Evolutionary conservation across 2,329 filamentous ascomycete species (phyloP), one percentile per base, ranked within the genome.

Genomic region (Fusarium buharicum): DNA sequence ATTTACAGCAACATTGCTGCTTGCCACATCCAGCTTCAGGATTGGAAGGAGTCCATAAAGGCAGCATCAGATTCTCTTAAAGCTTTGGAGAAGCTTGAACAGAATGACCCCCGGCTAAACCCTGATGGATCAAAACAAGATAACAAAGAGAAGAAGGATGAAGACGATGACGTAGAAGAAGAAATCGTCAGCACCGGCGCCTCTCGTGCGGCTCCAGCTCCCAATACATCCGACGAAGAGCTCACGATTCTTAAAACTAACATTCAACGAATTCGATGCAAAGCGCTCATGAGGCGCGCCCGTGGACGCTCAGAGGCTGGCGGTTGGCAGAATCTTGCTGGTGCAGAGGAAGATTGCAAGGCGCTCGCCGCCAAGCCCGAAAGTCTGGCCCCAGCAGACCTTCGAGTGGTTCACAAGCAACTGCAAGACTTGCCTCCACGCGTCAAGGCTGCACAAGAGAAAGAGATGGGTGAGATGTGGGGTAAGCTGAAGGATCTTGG

Each of bases 391-490:
- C 70, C 81, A 0, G 81, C 86, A 9, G 93, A 97, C 70, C 80
- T 79, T 72, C 87, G 83, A 69, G 84, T 89, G 14, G 90, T 96
- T 2, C 81, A 86, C 48, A 77, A 80, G 24, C 89, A 92, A 67
- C 79, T 96, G 56, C 76, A 81, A 13, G 78, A 81, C 18, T 77
- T 98, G 34, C 91, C 92, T 2, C 79, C 83, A 2, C 82, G 84
- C 60, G 84, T 92, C 45, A 91, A 94, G 64, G 85, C 84, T 16
- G 93, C 93, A 1, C 92, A 93, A 77, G 90, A 97, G 72, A 85
- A 84, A 67, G 95, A 99, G 77, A 92, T 95, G 85, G 89, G 85
- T 3, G 94, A 99, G 78, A 97, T 98, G 93, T 96, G 97, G 93
- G 91, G 90, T 16, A 97, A 98, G 79, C 78, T 99, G 69, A 97